These are phyloP conservation scores for Crucihimalaya himalaica DNA, from an alignment of 345 rosid species.

Conservation along the genomic window DNA sequence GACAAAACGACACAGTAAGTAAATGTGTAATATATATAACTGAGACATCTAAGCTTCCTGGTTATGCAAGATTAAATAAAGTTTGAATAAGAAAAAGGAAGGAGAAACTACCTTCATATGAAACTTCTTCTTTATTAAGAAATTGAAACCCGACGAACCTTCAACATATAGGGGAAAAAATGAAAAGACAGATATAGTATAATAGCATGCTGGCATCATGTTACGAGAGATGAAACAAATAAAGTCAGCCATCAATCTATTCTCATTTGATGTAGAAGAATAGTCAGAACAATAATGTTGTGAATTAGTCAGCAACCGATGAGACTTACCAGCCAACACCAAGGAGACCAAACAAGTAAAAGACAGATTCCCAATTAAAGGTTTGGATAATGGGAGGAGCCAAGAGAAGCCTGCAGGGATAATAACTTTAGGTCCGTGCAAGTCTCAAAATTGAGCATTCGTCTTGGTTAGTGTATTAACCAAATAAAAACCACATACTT, in stretches of 20 bases:
- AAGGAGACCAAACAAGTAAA: constrained; percentile 74
- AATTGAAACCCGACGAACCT: constrained; percentile 79
- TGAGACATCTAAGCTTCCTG: constrained; percentile 21
- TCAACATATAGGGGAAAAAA: constrained; percentile 37
- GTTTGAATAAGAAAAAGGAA: constrained; percentile 12
- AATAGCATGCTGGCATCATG: constrained; percentile 15
- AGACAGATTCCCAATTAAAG: constrained; percentile 90
- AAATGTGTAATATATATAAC: not conserved
- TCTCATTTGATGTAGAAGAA: constrained; percentile 3
- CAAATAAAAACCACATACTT: not conserved
- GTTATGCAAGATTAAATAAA: constrained; percentile 7
- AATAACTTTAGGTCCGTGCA: constrained; percentile 29
- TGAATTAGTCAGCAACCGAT: constrained; percentile 2
- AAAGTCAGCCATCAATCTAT: constrained; percentile 2
- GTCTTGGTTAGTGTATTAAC: not conserved
- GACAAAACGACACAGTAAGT: constrained; percentile 12
- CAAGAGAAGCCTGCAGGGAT: constrained; percentile 79
- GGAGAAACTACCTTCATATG: constrained; percentile 50
- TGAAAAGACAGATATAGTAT: constrained; percentile 18
- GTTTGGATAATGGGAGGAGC: constrained; percentile 88
- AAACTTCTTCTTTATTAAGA: constrained; percentile 51
- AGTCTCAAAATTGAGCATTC: constrained; percentile 9
- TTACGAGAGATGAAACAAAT: not conserved
- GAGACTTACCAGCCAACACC: constrained; percentile 80
- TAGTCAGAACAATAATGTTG: not conserved